Evolutionary conservation across 345 rosid species (phyloP).

Genomic region (Brassica nigra): DNA sequence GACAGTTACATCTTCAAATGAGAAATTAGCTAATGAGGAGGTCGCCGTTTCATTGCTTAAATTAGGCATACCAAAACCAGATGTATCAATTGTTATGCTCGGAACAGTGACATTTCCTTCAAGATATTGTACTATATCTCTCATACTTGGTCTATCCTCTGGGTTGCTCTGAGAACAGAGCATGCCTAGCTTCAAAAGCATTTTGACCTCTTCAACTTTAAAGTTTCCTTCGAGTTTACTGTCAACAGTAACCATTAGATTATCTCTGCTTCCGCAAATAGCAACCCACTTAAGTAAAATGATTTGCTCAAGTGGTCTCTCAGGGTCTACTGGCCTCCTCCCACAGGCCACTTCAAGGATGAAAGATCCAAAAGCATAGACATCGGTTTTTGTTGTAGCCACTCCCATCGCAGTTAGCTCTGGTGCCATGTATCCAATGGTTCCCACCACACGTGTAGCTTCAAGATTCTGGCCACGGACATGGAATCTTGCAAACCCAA

Average conservation of each 20-base stretch:
- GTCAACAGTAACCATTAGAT: constrained; percentile 37
- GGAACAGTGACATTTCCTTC: constrained; percentile 28
- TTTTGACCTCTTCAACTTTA: constrained; percentile 24
- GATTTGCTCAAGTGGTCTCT: constrained; percentile 23
- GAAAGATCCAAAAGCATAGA: background rate
- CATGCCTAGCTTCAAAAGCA: constrained; percentile 48
- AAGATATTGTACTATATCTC: constrained; percentile 42
- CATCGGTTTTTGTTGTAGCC: background rate
- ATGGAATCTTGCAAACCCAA: constrained; percentile 11
- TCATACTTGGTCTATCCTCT: constrained; percentile 35
- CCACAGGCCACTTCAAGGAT: background rate
- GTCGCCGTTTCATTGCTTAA: constrained; percentile 28
- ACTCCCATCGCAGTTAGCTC: constrained; percentile 10
- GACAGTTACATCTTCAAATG: constrained; percentile 27
- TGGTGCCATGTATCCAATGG: constrained; percentile 9
- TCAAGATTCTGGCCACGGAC: background rate
- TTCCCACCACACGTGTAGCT: constrained; percentile 5
- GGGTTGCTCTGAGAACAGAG: constrained; percentile 46
- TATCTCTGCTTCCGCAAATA: constrained; percentile 26
- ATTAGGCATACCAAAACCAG: constrained; percentile 37
- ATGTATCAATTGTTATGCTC: constrained; percentile 16
- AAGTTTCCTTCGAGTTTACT: constrained; percentile 20
- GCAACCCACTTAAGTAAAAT: constrained; percentile 36
- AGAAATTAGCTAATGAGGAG: constrained; percentile 33
- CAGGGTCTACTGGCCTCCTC: constrained; percentile 23